Evolutionary conservation across 495 filamentous ascomycete species (phyloP), one percentile per base, ranked within the genome.

Genomic region (Talaromyces proteolyticus): DNA sequence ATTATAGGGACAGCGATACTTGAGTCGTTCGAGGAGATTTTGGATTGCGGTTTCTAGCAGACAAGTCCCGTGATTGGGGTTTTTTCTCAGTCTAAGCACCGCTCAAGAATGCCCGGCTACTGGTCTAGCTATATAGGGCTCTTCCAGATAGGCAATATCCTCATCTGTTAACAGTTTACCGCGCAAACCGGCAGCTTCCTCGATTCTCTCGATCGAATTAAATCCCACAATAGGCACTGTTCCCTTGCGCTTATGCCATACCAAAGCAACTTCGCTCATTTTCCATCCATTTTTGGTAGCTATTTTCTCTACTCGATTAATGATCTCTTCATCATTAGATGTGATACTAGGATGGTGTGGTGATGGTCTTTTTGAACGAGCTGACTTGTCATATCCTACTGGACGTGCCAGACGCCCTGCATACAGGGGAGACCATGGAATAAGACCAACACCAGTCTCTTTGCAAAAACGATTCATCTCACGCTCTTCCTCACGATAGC

Each of bases 401-500:
- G 29, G 29, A 36, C 44, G 44, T 10, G 44, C 25, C 25, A 47
- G 25, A 34, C 19, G 24, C 14, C 44, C 44, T 14, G 25, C 44
- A 47, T 29, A 34, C 17, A 47, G 44, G 14, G 44, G 44, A n/a
- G 44, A 47, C n/a, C 23, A 47, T 6, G 44, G 44, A 6, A 47
- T 26, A 16, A 47, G 44, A 21, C 44, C 44, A 6, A 47, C 44
- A 10, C 44, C 44, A 36, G 44, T 47, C 25, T 47, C 17, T n/a
- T 47, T 47, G 29, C 44, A 47, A 14, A 47, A 47, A 18, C 44
- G 68, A 57, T 72, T 82, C 82, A 87, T 86, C 65, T 87, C 83
- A 3, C 82, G 66, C 67, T 87, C 84, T 58, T 86, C 82, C 61
- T 87, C 82, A 6, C 84, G 69, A 60, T 87, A 86, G 12, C 78